Base-by-base conservation (phyloP, 2,329 filamentous ascomycete genomes). In the Hymenoscyphus fructigenus region DNA sequence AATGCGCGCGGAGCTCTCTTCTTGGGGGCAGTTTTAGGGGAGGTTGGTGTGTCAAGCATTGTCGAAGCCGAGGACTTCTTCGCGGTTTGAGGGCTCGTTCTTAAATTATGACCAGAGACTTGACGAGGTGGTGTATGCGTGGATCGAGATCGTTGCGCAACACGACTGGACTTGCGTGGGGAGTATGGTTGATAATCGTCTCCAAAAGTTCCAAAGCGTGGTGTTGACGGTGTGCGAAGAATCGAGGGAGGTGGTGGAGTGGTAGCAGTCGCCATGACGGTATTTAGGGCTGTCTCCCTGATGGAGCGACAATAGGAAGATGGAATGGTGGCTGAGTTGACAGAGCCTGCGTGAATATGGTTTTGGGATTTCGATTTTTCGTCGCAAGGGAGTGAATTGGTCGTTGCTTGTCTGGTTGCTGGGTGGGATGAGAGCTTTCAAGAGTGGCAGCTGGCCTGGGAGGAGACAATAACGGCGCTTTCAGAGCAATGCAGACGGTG, bases 151-250 rank as follows among this genome's bases (percentile, higher is more conserved):
- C 82, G 81, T 71, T 87, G 84, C 53, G 82, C 85, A 70, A 91
- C 83, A 69, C 89, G 85, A 66, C 84, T 83, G 3, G 88, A 90
- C 72, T 90, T 89, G 76, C 89, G 85, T 62, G 89, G 88, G 66
- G 88, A 87, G 74, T 88, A 93, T 56, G 90, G 90, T 73, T 91
- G 85, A 82, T 88, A 93, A 68, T 82, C 79, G 77, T 93, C 90
- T 69, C 83, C 81, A 72, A 82, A 87, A 14, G 64, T 59, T 44
- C 90, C 90, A 73, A 87, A 84, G 65, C 84, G 84, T 58, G 91
- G 91, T 63, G 90, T 88, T 50, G 85, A 84, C 66, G 91, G 91
- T 59, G 88, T 91, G 75, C 81, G 86, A 67, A 90, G 78, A 68
- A 79, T 78, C 53, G 85, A 81, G 58, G 73, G 66, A 68, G 86